These are phyloP conservation scores for Aphanomyces cochlioides DNA, from an alignment of 352 stramenopile genomes.

Conservation along the genomic window DNA sequence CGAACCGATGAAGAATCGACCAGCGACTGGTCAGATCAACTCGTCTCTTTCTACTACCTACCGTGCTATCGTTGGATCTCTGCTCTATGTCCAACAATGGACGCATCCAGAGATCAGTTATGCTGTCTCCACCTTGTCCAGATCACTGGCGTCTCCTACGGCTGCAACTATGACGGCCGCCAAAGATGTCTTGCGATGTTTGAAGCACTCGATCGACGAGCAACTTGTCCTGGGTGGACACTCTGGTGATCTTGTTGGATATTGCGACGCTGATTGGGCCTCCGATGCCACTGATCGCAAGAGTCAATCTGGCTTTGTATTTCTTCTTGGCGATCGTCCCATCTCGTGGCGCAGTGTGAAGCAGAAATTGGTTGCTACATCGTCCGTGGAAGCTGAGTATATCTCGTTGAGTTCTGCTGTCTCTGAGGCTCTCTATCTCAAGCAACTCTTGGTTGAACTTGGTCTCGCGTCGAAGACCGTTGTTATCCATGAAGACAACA, in stretches of 20 bases:
- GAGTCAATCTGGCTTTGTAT: background rate
- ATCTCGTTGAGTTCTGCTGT: background rate
- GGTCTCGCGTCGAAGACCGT: background rate
- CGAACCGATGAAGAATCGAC: background rate
- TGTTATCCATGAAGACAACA: slow-evolving; percentile 7
- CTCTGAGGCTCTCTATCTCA: background rate
- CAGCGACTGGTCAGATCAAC: background rate
- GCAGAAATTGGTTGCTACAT: background rate
- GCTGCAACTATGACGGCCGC: background rate
- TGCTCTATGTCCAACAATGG: background rate
- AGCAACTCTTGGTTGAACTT: background rate
- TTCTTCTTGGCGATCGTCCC: background rate
- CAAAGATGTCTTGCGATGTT: background rate
- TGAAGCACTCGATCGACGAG: background rate
- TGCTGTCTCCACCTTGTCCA: background rate
- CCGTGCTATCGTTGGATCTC: background rate
- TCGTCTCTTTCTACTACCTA: background rate
- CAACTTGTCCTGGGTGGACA: background rate
- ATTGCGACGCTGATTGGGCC: background rate
- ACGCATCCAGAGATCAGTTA: background rate
- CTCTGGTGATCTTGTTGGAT: background rate
- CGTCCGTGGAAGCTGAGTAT: background rate
- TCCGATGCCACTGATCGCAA: slow-evolving; percentile 7
- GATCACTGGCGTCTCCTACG: no score
- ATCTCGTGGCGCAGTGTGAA: slow-evolving; percentile 4